Percentiles rank a stretch among this genome's conserved stretches.
Evolutionary conservation across 2,329 filamentous ascomycete species (phyloP).

Genomic region (Botrytis galanthina): DNA sequence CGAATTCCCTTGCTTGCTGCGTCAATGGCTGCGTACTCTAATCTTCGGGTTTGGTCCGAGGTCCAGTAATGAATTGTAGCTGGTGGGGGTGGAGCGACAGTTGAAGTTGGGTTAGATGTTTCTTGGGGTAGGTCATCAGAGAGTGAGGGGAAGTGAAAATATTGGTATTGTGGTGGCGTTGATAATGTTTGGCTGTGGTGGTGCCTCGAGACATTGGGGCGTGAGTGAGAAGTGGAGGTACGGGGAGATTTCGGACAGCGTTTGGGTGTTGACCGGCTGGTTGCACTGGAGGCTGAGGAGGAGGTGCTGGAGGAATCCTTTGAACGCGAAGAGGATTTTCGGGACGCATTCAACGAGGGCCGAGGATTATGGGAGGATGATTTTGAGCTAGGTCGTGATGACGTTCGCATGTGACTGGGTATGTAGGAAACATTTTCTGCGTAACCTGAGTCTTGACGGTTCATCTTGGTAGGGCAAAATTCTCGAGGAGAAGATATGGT

Average conservation of each 20-base stretch:
- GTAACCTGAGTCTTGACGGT: conserved; percentile 37
- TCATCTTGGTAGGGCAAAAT: conserved; percentile 29
- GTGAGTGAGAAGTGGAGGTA: conserved; percentile 6
- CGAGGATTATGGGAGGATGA: conserved; percentile 23
- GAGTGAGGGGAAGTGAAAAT: conserved; percentile 37
- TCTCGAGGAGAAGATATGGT: conserved; percentile 19
- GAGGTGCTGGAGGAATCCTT: conserved; percentile 17
- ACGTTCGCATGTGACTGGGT: conserved; percentile 23
- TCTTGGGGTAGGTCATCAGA: conserved; percentile 16
- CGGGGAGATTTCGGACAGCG: conserved; percentile 24
- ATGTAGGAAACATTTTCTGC: conserved; percentile 23
- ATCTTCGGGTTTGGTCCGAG: conserved; percentile 58
- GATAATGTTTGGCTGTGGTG: conserved; percentile 19
- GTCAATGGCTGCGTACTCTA: conserved; percentile 67
- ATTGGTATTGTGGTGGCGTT: conserved; percentile 28
- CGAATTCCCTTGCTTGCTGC: conserved; percentile 58
- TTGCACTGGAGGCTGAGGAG: conserved; percentile 18
- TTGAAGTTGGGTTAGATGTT: conserved; percentile 38
- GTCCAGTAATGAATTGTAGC: conserved; percentile 67
- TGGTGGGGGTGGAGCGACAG: conserved; percentile 46
- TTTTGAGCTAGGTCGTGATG: conserved; percentile 20
- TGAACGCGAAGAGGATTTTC: conserved; percentile 28
- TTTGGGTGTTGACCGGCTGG: conserved; percentile 21
- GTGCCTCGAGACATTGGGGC: conserved; percentile 14
- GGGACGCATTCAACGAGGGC: conserved; percentile 22